Percentiles rank a stretch among this genome's conserved stretches.
Evolutionary conservation across 441 rosid genomes (phyloP).

Genomic region (Brassica balearica): DNA sequence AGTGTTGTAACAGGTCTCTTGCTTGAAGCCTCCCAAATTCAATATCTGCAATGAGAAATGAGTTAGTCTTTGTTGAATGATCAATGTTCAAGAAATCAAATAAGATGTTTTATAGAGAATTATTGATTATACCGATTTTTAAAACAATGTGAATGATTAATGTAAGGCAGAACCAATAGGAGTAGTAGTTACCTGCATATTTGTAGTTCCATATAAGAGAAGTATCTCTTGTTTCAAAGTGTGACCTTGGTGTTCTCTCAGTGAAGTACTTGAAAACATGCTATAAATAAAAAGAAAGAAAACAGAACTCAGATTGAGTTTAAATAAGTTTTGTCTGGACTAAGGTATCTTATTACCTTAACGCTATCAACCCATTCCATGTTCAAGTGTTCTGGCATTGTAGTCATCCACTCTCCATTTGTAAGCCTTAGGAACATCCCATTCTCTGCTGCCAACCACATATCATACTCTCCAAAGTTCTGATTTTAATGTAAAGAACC

Average conservation of each 20-base stretch:
- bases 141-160: background rate
- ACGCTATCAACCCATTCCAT: slow-evolving; percentile 99
- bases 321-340: background rate
- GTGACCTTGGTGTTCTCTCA: slow-evolving; percentile 95
- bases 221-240: slow-evolving; percentile 83
- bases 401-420: slow-evolving; percentile 94
- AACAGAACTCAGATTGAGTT: slow-evolving; percentile 27
- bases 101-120: too few species aligned
- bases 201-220: slow-evolving; percentile 99
- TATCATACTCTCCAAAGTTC: slow-evolving; percentile 86
- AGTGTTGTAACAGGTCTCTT: slow-evolving; percentile 97
- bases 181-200: slow-evolving; percentile 76
- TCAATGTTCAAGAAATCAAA: too few species aligned
- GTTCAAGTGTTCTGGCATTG: slow-evolving; percentile 98
- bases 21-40: slow-evolving; percentile 99
- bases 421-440: slow-evolving; percentile 96
- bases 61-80: slow-evolving; percentile 10
- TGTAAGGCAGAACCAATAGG: slow-evolving; percentile 12
- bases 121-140: too few species aligned
- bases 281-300: slow-evolving; percentile 51
- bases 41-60: slow-evolving; percentile 56
- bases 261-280: slow-evolving; percentile 97
- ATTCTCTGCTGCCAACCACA: slow-evolving; percentile 99
- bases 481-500: slow-evolving; percentile 39
- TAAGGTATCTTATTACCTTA: slow-evolving; percentile 53